A percentile compares a stretch with the other conserved stretches of the same genome.
phyloP scores from a whole-genome alignment of 768 basidiomycete genomes.

The Tricholoma matsutake region DNA sequence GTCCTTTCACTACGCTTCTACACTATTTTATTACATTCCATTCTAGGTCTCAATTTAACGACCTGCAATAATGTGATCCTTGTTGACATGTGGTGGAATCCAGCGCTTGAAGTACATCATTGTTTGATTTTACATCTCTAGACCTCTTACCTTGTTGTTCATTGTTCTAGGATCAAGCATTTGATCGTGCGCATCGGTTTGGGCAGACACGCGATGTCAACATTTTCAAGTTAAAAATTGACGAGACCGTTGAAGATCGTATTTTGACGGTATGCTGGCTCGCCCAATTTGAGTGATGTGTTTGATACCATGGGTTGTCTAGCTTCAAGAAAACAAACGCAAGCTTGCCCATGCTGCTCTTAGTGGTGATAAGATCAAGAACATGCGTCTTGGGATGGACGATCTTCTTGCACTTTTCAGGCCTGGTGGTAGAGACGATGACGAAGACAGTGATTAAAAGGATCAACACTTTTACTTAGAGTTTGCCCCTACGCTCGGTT shows the following conservation, averaged over 20 bases:
- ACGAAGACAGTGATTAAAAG: conserved; percentile 37
- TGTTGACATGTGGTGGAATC: conserved; percentile 95
- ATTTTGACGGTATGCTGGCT: conserved; percentile 57
- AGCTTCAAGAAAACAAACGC: conserved; percentile 93
- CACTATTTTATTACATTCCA: conserved; percentile 1
- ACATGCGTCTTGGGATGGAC: conserved; percentile 77
- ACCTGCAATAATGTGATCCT: conserved; percentile 94
- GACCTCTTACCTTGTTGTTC: not conserved
- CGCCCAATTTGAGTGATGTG: not conserved
- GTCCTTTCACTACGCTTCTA: conserved; percentile 1
- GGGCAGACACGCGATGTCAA: conserved; percentile 86
- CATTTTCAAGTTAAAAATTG: conserved; percentile 87
- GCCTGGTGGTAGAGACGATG: conserved; percentile 53
- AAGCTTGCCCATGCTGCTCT: conserved; percentile 80
- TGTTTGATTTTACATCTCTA: conserved; percentile 9
- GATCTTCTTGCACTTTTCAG: conserved; percentile 83
- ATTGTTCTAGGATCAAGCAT: conserved; percentile 75
- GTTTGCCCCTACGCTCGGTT: not conserved
- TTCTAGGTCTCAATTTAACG: conserved; percentile 79
- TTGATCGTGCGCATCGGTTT: conserved; percentile 86
- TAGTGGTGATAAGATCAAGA: conserved; percentile 85
- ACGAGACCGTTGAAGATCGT: conserved; percentile 83
- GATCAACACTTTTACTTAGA: not conserved
- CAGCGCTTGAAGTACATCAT: conserved; percentile 68
- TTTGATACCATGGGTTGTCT: conserved; percentile 1